These are phyloP conservation scores for Verticillium alfalfae DNA, from an alignment of 2,329 filamentous ascomycete genomes.

Conservation along the genomic window DNA sequence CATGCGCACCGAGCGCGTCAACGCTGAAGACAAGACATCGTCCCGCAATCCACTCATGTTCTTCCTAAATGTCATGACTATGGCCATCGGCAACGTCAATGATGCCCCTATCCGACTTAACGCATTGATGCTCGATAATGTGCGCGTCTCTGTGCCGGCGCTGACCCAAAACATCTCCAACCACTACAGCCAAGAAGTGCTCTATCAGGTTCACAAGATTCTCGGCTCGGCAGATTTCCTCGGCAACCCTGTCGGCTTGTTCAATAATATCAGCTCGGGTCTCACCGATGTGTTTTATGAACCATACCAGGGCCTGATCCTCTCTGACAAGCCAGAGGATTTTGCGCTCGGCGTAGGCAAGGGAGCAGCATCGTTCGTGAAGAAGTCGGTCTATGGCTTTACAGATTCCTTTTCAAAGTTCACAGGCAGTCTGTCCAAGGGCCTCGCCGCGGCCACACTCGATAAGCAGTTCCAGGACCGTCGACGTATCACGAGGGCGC, in stretches of 20 bases:
- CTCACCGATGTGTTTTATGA: constrained; percentile 99
- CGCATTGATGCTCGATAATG: constrained; percentile 90
- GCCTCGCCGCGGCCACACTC: constrained; percentile 86
- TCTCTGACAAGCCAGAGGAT: constrained; percentile 92
- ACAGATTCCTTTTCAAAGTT: constrained; percentile 97
- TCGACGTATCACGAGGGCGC: constrained; percentile 83
- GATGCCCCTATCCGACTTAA: constrained; percentile 94
- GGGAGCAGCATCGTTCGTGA: constrained; percentile 93
- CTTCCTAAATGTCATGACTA: constrained; percentile 95
- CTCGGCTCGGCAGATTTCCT: constrained; percentile 96
- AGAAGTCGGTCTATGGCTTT: constrained; percentile 97
- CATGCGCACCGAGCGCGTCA: constrained; percentile 92
- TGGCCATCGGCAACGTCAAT: constrained; percentile 99
- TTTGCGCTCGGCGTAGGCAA: constrained; percentile 93
- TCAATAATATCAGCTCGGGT: constrained; percentile 97
- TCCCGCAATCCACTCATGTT: constrained; percentile 96
- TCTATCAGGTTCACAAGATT: constrained; percentile 96
- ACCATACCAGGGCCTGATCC: constrained; percentile 94
- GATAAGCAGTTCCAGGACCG: constrained; percentile 99
- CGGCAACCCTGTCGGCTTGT: constrained; percentile 92
- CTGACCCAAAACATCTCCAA: constrained; percentile 82
- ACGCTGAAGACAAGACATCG: constrained; percentile 89
- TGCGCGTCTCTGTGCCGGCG: constrained; percentile 79
- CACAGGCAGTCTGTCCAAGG: constrained; percentile 95
- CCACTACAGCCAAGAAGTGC: constrained; percentile 94